Conservation (phyloP, 2,329 filamentous ascomycete genomes). For the Lachnellula cervina region DNA sequence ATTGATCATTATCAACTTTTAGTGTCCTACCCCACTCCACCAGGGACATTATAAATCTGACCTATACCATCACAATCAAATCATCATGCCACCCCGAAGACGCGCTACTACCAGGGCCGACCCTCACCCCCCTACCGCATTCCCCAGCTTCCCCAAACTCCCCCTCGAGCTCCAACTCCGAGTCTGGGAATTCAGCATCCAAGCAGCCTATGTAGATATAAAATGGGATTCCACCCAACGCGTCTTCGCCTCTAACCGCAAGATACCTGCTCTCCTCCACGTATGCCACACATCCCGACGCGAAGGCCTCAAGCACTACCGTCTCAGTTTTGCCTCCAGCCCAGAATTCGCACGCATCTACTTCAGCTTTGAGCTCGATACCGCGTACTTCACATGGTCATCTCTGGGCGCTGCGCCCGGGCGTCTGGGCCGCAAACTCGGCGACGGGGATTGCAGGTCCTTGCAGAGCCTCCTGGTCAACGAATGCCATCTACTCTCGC, state of each 20-base stretch:
- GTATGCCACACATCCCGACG: conserved; percentile 3
- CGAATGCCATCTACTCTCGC: conserved; percentile 1
- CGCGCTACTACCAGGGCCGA: neutral
- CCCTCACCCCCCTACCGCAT: neutral
- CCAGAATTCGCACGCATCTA: conserved; percentile 8
- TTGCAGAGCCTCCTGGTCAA: conserved; percentile 5
- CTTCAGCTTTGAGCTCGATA: conserved; percentile 2
- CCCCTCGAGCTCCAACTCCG: neutral
- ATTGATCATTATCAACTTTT: too few relatives aligned
- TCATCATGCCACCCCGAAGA: too few relatives aligned
- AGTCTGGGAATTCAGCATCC: neutral
- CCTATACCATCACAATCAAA: too few relatives aligned
- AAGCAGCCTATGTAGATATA: neutral
- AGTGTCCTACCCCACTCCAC: too few relatives aligned
- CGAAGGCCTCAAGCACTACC: conserved; percentile 6
- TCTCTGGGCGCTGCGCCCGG: conserved; percentile 3
- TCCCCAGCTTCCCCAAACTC: neutral
- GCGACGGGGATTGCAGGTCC: neutral
- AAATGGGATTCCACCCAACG: conserved; percentile 2
- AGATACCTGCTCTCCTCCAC: conserved; percentile 1
- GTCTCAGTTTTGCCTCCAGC: conserved; percentile 3
- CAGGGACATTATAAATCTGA: too few relatives aligned
- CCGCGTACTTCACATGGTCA: conserved; percentile 1
- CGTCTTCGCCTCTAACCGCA: conserved; percentile 1
- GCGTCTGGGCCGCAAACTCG: conserved; percentile 4